These are phyloP conservation scores for Flaveria linearis DNA, from an alignment of 129 eudicot genomes.

Conservation along the genomic window DNA sequence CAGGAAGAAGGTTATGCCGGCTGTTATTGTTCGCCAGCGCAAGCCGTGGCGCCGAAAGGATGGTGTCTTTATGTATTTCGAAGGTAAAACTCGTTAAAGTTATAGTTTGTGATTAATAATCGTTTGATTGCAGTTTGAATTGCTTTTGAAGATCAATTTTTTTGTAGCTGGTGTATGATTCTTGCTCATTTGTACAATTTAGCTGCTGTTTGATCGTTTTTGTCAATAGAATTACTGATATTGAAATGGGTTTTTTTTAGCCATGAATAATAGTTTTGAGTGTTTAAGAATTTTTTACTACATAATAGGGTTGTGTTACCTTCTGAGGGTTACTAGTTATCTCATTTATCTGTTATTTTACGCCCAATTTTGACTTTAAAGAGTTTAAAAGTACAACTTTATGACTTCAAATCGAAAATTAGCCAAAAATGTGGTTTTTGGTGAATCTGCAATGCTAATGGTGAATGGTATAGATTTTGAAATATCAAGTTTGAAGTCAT, in stretches of 20 bases:
- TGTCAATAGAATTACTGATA: background rate
- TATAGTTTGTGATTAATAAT: no score
- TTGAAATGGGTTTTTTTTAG: background rate
- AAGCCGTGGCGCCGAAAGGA: constrained; percentile 99
- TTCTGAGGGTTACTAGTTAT: background rate
- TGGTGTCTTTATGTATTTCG: constrained; percentile 96
- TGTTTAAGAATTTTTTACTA: no score
- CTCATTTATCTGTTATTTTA: no score
- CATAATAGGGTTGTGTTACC: background rate
- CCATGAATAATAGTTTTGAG: no score
- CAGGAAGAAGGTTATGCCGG: constrained; percentile 98
- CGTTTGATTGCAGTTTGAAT: no score
- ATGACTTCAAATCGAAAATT: background rate
- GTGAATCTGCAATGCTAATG: background rate
- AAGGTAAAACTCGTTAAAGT: constrained; percentile 47
- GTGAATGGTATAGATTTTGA: background rate
- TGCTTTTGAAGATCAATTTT: no score
- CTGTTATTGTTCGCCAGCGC: constrained; percentile 93
- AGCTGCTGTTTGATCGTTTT: background rate
- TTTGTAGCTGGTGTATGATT: no score
- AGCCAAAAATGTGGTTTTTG: background rate
- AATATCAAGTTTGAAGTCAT: background rate
- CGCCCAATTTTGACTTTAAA: background rate
- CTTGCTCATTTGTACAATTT: no score
- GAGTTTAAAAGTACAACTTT: background rate